Evolutionary conservation across 768 basidiomycete species (phyloP).

Genomic region (Tulasnella sp.): DNA sequence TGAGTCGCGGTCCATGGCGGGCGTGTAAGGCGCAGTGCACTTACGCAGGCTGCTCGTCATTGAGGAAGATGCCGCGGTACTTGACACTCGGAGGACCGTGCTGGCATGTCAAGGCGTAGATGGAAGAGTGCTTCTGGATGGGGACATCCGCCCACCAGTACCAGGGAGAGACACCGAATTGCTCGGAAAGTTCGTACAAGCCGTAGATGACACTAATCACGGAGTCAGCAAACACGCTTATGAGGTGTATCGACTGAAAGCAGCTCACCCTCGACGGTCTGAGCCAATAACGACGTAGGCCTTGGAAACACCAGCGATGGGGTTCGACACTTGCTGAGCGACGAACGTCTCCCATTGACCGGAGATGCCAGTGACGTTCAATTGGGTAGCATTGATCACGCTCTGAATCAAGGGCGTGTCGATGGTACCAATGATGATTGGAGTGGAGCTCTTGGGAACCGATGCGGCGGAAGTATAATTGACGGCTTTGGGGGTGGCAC

Average conservation of each 20-base stretch:
- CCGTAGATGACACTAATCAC: conserved; percentile 39
- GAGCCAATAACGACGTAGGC: conserved; percentile 60
- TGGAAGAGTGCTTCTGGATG: conserved; percentile 34
- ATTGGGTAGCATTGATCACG: conserved; percentile 39
- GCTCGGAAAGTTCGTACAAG: conserved; percentile 57
- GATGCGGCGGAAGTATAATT: conserved; percentile 38
- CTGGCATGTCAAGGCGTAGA: conserved; percentile 33
- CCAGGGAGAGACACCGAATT: conserved; percentile 26
- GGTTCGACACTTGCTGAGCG: conserved; percentile 40
- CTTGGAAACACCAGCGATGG: conserved; percentile 43
- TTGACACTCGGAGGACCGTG: conserved; percentile 58
- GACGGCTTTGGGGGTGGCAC: conserved; percentile 35
- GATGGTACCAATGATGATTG: conserved; percentile 56
- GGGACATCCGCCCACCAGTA: conserved; percentile 74
- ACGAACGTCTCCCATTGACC: conserved; percentile 60
- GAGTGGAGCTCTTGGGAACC: conserved; percentile 23
- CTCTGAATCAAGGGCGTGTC: conserved; percentile 42
- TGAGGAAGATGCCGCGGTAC: conserved; percentile 59
- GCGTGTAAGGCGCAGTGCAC: background rate
- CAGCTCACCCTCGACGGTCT: conserved; percentile 43
- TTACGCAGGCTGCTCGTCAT: conserved; percentile 59
- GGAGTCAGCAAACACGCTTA: background rate
- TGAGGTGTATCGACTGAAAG: background rate
- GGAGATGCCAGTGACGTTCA: conserved; percentile 45
- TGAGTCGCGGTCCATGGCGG: background rate